A percentile compares a stretch with the other conserved stretches of the same genome.
phyloP scores from a whole-genome alignment of 1,284 basidiomycete species.

The Malassezia pachydermatis region DNA sequence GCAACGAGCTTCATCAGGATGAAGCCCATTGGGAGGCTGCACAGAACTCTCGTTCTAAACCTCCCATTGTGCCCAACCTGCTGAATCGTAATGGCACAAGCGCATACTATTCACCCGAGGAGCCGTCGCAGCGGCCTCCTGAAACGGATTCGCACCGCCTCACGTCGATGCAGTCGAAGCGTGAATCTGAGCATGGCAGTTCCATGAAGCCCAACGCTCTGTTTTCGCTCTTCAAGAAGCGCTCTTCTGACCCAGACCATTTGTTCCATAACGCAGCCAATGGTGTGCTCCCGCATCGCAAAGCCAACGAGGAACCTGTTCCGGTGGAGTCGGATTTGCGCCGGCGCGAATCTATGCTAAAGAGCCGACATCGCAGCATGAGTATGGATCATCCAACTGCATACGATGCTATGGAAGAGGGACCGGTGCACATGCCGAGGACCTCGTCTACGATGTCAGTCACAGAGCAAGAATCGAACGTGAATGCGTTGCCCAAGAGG shows the following conservation, averaged over 20 bases:
- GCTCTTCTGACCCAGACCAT: background rate
- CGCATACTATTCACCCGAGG: conserved; percentile 6
- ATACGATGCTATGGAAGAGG: too few species aligned
- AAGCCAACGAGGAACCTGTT: conserved; percentile 7
- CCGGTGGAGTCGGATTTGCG: conserved; percentile 3
- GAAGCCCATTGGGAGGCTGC: too few species aligned
- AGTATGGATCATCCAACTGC: conserved; percentile 5
- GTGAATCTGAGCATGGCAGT: background rate
- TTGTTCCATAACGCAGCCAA: conserved; percentile 1
- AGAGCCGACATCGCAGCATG: conserved; percentile 8
- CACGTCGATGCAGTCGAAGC: background rate
- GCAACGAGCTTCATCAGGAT: too few species aligned
- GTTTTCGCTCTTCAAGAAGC: background rate
- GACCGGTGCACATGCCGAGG: too few species aligned
- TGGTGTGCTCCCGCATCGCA: background rate
- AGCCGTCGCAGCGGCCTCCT: background rate
- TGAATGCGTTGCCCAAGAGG: background rate
- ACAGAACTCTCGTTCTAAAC: too few species aligned
- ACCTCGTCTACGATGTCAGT: too few species aligned
- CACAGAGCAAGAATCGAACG: background rate
- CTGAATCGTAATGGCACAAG: conserved; percentile 8
- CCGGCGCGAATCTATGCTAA: conserved; percentile 5
- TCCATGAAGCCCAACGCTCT: background rate
- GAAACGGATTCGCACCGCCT: background rate
- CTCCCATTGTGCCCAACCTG: background rate